Evolutionary conservation across 2,329 filamentous ascomycete genomes (phyloP), one percentile per base, ranked within the genome.

Genomic region (Purpureocillium takamizusanense): DNA sequence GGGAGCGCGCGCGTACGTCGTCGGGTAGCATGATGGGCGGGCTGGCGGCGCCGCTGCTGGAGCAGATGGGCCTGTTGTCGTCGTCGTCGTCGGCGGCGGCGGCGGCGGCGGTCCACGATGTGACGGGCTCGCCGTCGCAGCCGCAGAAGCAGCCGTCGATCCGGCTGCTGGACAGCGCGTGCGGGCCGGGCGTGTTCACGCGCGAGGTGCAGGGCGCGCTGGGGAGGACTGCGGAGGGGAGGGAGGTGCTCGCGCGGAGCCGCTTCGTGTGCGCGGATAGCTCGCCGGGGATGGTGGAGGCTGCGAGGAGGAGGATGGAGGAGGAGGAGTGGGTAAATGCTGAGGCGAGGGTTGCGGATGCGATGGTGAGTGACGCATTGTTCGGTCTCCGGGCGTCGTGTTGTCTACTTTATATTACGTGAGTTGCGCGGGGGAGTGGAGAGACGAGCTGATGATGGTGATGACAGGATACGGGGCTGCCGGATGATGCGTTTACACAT

Each of bases 101-200:
- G n/a, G n/a, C n/a, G n/a, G n/a, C n/a, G n/a, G n/a, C n/a, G n/a
- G n/a, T n/a, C n/a, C n/a, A n/a, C n/a, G n/a, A n/a, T n/a, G n/a
- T n/a, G n/a, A n/a, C n/a, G 21, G 21, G 21, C 6, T 10, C 21
- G 10, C 21, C 21, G 21, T 10, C 5, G 21, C 21, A 25, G 21
- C 21, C 5, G 21, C 21, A 25, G 10, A 5, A 25, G 21, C 21
- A 25, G 21, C 21, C 5, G 21, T 5, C 21, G 0, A 54, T 70
- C 35, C 35, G 36, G 3, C 46, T 77, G 17, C 50, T 78, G 10
- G 74, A 78, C 41, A 66, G 66, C 44, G 72, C 69, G 7, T 77
- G 73, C 39, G 74, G 74, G 0, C 60, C 62, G 4, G 74, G 72
- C 1, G 59, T 72, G 13, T 57, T 74, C 11, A 66, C 66, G 1